Conservation (phyloP, 345 rosid species). For the Moricandia moricandioides region DNA sequence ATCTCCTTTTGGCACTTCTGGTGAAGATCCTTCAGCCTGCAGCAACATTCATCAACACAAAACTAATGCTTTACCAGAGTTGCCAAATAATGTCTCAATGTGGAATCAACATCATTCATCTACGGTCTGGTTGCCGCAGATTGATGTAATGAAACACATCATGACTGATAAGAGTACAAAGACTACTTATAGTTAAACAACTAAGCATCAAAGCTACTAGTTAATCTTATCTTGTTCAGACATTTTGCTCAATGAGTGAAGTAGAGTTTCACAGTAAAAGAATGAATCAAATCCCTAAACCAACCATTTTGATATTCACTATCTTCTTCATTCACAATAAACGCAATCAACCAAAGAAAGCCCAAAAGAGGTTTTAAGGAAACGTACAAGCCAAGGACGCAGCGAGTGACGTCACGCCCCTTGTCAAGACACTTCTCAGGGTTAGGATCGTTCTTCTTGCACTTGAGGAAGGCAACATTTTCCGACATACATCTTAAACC, state of each 20-base stretch:
- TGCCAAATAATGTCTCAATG: not conserved
- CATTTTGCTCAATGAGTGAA: too few species aligned
- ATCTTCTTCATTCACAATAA: not conserved
- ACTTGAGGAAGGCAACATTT: constrained; percentile 86
- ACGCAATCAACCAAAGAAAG: not conserved
- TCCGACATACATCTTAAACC: constrained; percentile 59
- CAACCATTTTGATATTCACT: not conserved
- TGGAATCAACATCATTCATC: not conserved
- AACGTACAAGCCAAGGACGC: constrained; percentile 84
- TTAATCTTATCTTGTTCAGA: too few species aligned
- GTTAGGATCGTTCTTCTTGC: constrained; percentile 96
- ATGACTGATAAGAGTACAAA: not conserved
- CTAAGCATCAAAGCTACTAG: not conserved
- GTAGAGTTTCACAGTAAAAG: too few species aligned
- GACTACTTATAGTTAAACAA: too few species aligned
- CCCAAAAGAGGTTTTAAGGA: not conserved
- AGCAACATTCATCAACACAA: not conserved
- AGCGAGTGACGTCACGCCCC: constrained; percentile 93
- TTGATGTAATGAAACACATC: not conserved
- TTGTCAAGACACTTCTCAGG: constrained; percentile 98
- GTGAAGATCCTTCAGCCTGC: constrained; percentile 88
- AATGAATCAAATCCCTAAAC: not conserved
- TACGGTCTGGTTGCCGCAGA: not conserved
- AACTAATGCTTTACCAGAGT: not conserved
- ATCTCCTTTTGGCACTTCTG: constrained; percentile 82